A percentile compares a stretch with the other conserved stretches of the same genome.
Conservation (phyloP, 23 red algal genomes). For the Gracilaria gracilis region DNA sequence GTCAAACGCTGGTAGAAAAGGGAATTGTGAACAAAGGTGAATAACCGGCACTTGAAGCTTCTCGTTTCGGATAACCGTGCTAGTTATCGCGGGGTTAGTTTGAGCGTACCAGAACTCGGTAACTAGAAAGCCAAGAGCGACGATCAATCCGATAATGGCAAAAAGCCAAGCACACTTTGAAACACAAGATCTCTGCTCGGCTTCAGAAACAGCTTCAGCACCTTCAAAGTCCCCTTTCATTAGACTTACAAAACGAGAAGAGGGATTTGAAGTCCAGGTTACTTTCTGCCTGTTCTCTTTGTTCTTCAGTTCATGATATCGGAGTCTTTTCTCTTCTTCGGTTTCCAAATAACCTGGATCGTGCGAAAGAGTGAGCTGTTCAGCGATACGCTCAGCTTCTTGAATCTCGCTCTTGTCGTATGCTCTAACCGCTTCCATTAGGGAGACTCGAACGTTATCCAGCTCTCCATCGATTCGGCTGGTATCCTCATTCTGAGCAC, state of each 20-base stretch:
- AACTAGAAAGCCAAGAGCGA: constrained; percentile 56
- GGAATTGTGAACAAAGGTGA: constrained; percentile 26
- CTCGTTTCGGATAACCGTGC: constrained; percentile 39
- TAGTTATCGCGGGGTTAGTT: constrained; percentile 56
- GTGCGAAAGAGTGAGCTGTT: constrained; percentile 48
- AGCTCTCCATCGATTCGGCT: constrained; percentile 6
- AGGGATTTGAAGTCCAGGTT: constrained; percentile 28
- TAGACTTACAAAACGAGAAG: constrained; percentile 51
- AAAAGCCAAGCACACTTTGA: constrained; percentile 65
- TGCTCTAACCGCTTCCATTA: constrained; percentile 24
- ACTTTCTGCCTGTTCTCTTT: constrained; percentile 24
- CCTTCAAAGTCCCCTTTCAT: constrained; percentile 65
- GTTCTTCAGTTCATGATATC: constrained; percentile 3
- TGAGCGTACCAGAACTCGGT: constrained; percentile 61
- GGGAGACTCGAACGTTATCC: not conserved
- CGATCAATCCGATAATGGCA: constrained; percentile 45
- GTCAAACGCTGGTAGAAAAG: constrained; percentile 33
- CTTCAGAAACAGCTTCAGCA: constrained; percentile 27
- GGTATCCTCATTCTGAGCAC: not conserved
- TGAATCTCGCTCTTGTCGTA: constrained; percentile 46
- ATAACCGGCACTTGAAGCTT: constrained; percentile 17
- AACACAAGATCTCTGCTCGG: constrained; percentile 53
- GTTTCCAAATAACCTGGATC: constrained; percentile 61
- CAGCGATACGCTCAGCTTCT: constrained; percentile 29
- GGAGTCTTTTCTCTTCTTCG: constrained; percentile 30